Conservation (phyloP, 2,329 filamentous ascomycete genomes). For the Ceratocystis ficicola region DNA sequence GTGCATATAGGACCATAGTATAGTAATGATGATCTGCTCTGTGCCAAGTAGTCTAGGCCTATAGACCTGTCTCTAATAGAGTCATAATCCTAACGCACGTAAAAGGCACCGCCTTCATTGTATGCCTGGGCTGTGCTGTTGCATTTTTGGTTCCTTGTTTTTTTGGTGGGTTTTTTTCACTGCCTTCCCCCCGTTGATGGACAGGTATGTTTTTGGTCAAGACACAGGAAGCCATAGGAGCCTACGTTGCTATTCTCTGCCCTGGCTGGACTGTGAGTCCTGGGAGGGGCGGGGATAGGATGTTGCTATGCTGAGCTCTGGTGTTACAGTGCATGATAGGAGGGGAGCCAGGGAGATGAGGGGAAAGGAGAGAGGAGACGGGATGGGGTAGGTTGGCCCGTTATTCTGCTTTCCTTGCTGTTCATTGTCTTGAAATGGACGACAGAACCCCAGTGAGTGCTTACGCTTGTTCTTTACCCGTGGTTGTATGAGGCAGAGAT, state of each 20-base stretch:
- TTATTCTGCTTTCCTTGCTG: too few species aligned
- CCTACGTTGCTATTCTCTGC: too few species aligned
- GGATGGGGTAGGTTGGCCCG: too few species aligned
- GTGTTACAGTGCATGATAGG: background rate
- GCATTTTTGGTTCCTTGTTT: background rate
- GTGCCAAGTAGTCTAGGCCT: background rate
- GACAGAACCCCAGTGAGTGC: too few species aligned
- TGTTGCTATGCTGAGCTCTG: background rate
- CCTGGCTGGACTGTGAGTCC: too few species aligned
- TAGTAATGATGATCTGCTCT: constrained; percentile 4
- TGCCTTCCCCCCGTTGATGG: background rate
- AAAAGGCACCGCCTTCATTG: background rate
- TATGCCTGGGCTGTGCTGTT: background rate
- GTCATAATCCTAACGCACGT: background rate
- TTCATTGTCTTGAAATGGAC: too few species aligned
- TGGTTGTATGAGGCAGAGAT: too few species aligned
- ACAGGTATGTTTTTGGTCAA: background rate
- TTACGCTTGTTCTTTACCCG: too few species aligned
- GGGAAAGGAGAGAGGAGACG: background rate
- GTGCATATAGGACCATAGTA: background rate
- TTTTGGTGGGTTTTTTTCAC: background rate
- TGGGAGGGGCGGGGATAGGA: background rate
- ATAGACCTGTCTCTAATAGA: background rate
- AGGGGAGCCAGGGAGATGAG: background rate
- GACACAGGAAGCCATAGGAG: background rate